Evolutionary conservation across 768 basidiomycete species (phyloP).

Genomic region (Sporobolomyces roseus): DNA sequence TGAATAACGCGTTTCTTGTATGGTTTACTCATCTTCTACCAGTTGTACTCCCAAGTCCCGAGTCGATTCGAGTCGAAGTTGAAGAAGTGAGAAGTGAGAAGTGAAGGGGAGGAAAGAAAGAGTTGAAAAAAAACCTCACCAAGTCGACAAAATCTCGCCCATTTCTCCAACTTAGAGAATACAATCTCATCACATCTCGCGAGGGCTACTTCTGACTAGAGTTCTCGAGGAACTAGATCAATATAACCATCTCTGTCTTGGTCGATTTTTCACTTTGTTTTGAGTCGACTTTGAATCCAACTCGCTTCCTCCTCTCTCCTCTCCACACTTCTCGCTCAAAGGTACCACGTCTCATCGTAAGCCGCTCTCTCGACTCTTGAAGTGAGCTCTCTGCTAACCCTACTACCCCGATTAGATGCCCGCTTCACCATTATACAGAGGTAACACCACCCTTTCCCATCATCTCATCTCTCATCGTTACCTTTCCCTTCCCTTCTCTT

Average conservation of each 20-base stretch:
- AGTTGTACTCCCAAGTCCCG: background rate
- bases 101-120: background rate
- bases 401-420: too few relatives aligned
- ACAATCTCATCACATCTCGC: background rate
- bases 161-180: background rate
- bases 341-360: too few relatives aligned
- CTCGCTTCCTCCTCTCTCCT: background rate
- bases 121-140: background rate
- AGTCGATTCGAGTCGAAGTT: background rate
- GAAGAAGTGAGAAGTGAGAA: background rate
- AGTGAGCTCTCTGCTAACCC: too few relatives aligned
- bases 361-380: too few relatives aligned
- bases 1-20: slow-evolving; percentile 43
- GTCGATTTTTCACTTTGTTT: background rate
- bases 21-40: slow-evolving; percentile 17
- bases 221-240: background rate
- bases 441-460: background rate
- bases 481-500: background rate
- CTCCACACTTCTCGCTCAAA: background rate
- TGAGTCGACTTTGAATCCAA: background rate
- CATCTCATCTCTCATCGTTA: too few relatives aligned
- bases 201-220: background rate
- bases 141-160: background rate
- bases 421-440: slow-evolving; percentile 30
- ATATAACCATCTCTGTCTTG: background rate